Percentiles rank a stretch among this genome's conserved stretches.
Conservation (phyloP, 106 monocot genomes). For the Hemerocallis citrina region DNA sequence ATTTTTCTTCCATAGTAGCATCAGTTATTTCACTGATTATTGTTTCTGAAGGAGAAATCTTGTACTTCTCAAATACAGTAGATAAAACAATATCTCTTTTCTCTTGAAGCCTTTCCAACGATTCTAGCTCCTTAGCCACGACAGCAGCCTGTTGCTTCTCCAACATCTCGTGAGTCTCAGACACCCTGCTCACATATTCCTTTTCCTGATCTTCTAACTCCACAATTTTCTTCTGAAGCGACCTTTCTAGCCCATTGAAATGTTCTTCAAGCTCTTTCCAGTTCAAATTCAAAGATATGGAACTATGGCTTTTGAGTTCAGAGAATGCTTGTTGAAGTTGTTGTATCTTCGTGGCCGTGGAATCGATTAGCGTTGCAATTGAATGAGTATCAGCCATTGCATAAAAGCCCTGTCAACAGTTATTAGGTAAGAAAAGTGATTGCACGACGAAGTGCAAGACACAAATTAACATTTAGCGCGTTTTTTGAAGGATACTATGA, state of each 20-base stretch:
- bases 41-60: constrained; percentile 8
- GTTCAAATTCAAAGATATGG: constrained; percentile 52
- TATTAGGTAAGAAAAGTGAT: no score
- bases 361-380: constrained; percentile 56
- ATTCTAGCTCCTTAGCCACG: constrained; percentile 63
- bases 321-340: constrained; percentile 71
- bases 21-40: constrained; percentile 2
- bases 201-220: constrained; percentile 72
- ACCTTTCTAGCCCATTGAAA: constrained; percentile 79
- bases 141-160: constrained; percentile 59
- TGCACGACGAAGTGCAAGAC: background rate
- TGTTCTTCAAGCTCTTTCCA: constrained; percentile 77
- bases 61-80: constrained; percentile 39
- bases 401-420: constrained; percentile 14
- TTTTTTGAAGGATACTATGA: background rate
- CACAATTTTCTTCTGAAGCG: constrained; percentile 56
- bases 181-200: constrained; percentile 42
- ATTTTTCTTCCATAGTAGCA: constrained; percentile 22
- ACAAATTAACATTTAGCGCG: no score
- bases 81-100: constrained; percentile 71
- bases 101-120: constrained; percentile 60
- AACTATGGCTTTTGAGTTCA: constrained; percentile 58
- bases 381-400: constrained; percentile 62
- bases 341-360: constrained; percentile 73
- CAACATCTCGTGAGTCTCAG: constrained; percentile 45